A percentile compares a stretch with the other conserved stretches of the same genome.
Conservation (phyloP, 805 yeast genomes). For the Saccharomycopsis selenospora region DNA sequence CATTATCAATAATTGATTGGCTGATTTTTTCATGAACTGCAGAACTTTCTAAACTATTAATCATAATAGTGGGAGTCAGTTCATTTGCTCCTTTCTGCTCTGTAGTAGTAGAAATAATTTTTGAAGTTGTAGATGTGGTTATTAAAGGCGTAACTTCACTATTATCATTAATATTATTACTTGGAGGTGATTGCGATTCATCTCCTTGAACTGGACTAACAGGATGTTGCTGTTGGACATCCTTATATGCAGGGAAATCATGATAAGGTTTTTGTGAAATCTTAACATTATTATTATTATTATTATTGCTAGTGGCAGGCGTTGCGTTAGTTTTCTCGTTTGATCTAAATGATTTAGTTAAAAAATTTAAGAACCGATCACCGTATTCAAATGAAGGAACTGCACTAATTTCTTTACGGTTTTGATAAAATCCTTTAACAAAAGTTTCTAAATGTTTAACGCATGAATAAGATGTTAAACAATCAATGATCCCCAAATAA, state of each 20-base stretch:
- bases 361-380: slow-evolving; percentile 70
- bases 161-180: too few relatives aligned
- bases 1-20: too few relatives aligned
- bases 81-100: too few relatives aligned
- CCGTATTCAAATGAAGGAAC: slow-evolving; percentile 90
- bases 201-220: too few relatives aligned
- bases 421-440: slow-evolving; percentile 68
- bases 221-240: too few relatives aligned
- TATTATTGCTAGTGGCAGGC: background rate
- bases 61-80: too few relatives aligned
- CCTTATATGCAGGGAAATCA: background rate
- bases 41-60: background rate
- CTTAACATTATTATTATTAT: too few relatives aligned
- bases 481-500: slow-evolving; percentile 90
- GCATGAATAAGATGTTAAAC: slow-evolving; percentile 73
- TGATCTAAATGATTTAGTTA: slow-evolving; percentile 36
- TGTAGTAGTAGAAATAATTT: too few relatives aligned
- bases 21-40: background rate
- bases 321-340: background rate
- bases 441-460: slow-evolving; percentile 78
- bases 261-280: too few relatives aligned
- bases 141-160: background rate
- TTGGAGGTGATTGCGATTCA: too few relatives aligned
- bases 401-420: slow-evolving; percentile 70
- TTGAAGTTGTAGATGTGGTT: background rate